These are phyloP conservation scores for Ogataea glucozyma DNA, from an alignment of 805 yeast species.

Conservation along the genomic window DNA sequence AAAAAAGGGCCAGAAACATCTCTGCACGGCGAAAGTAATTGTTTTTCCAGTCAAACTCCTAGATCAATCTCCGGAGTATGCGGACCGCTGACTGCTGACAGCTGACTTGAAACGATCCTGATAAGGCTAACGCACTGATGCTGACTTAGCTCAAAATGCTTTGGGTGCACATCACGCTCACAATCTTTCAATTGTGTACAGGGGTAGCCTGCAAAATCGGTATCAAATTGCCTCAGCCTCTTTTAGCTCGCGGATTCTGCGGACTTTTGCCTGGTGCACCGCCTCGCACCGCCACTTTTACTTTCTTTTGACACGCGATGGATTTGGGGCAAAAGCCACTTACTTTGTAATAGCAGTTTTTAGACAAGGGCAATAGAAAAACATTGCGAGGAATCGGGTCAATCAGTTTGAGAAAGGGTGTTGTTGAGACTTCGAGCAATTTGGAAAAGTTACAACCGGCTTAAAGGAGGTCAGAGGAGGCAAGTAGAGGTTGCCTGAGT, in stretches of 20 bases:
- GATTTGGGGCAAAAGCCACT: constrained; percentile 8
- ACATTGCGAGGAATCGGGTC: neutral
- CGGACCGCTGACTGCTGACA: too few species aligned
- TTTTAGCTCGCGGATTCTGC: too few species aligned
- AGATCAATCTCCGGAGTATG: neutral
- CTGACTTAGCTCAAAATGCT: too few species aligned
- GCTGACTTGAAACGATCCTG: too few species aligned
- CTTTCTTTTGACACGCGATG: constrained; percentile 7
- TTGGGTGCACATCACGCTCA: neutral
- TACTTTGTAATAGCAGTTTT: neutral
- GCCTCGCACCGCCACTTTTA: constrained; percentile 8
- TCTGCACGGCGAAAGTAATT: neutral
- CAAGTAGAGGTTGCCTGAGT: neutral
- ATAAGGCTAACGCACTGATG: too few species aligned
- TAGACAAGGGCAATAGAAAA: constrained; percentile 4
- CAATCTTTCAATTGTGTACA: neutral
- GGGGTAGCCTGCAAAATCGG: too few species aligned
- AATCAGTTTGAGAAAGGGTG: too few species aligned
- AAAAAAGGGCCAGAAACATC: neutral
- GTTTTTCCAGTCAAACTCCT: too few species aligned
- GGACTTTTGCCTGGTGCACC: constrained; percentile 4
- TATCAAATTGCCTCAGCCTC: too few species aligned
- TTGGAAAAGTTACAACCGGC: neutral
- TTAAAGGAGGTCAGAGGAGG: neutral
- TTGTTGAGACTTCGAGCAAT: neutral